Evolutionary conservation across 768 basidiomycete species (phyloP).

Genomic region (Hericium erinaceus): DNA sequence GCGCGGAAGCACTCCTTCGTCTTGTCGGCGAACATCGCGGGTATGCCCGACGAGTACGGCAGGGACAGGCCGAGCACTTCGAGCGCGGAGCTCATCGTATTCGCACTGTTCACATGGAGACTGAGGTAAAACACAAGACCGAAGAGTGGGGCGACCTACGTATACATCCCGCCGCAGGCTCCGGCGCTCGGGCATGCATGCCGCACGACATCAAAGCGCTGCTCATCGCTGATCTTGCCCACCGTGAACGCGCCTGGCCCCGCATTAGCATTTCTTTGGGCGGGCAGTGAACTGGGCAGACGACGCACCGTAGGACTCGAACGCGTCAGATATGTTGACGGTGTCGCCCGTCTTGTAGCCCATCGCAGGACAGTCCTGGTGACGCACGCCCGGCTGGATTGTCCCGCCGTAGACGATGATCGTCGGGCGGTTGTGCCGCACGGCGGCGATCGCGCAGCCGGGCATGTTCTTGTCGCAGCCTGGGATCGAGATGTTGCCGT

Average conservation of each 20-base stretch:
- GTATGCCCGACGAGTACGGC: slow-evolving; percentile 73
- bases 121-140: neutral
- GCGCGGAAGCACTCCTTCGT: slow-evolving; percentile 74
- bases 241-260: slow-evolving; percentile 59
- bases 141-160: slow-evolving; percentile 30
- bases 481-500: slow-evolving; percentile 79
- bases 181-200: slow-evolving; percentile 82
- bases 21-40: slow-evolving; percentile 70
- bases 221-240: slow-evolving; percentile 70
- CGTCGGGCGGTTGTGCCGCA: slow-evolving; percentile 79
- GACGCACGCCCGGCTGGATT: slow-evolving; percentile 68
- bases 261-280: neutral
- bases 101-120: slow-evolving; percentile 39
- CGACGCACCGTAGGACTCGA: slow-evolving; percentile 67
- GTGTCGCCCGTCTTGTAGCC: slow-evolving; percentile 70
- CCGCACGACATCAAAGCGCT: slow-evolving; percentile 76
- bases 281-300: neutral
- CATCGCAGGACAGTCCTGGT: slow-evolving; percentile 74
- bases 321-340: slow-evolving; percentile 78
- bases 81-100: slow-evolving; percentile 81
- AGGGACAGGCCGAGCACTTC: slow-evolving; percentile 82
- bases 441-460: slow-evolving; percentile 79
- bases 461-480: slow-evolving; percentile 95
- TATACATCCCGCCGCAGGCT: slow-evolving; percentile 85
- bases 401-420: slow-evolving; percentile 83